Evolutionary conservation across 768 basidiomycete genomes (phyloP).

Genomic region (Hericium coralloides): DNA sequence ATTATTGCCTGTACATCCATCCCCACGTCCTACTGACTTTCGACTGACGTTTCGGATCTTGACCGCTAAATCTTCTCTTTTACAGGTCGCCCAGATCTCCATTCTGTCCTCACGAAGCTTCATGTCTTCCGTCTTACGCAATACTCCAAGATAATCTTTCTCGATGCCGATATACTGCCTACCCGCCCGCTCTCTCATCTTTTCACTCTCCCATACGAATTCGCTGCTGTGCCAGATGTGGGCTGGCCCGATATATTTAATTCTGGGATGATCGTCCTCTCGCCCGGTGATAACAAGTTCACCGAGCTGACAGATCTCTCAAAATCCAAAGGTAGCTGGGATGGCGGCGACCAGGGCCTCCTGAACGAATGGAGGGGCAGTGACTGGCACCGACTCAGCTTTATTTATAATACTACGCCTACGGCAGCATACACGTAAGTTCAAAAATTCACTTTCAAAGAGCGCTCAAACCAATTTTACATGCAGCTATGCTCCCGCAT

Average conservation of each 20-base stretch:
- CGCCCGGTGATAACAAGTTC: constrained; percentile 80
- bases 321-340: constrained; percentile 80
- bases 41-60: not conserved
- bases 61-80: not conserved
- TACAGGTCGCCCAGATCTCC: constrained; percentile 88
- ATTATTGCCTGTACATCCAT: not conserved
- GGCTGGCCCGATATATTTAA: constrained; percentile 99
- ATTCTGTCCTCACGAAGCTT: constrained; percentile 90
- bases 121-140: constrained; percentile 90
- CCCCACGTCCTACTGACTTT: not conserved
- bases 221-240: constrained; percentile 92
- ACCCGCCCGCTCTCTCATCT: constrained; percentile 85
- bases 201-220: constrained; percentile 74
- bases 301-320: constrained; percentile 60
- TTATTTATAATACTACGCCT: constrained; percentile 97
- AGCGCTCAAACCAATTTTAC: constrained; percentile 5
- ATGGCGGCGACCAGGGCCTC: constrained; percentile 97
- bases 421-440: constrained; percentile 94
- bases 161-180: constrained; percentile 89
- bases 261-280: constrained; percentile 86
- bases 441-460: not conserved
- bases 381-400: constrained; percentile 91
- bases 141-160: constrained; percentile 80
- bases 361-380: constrained; percentile 89
- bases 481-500: constrained; percentile 88